Evolutionary conservation across 1,284 basidiomycete species (phyloP).

Genomic region (Ganoderma sinense): DNA sequence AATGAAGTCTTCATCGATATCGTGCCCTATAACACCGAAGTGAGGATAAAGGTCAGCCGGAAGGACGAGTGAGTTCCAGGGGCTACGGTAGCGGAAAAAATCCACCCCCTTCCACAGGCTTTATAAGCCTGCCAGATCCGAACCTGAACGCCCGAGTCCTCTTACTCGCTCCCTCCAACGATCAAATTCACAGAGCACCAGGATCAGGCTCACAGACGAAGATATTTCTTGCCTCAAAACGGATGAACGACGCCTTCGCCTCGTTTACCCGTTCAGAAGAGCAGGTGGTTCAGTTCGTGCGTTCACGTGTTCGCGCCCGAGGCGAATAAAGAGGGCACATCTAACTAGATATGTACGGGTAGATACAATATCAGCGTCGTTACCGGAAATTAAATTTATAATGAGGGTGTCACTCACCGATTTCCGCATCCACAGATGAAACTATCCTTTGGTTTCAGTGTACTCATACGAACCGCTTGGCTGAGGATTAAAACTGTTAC

Average conservation of each 20-base stretch:
- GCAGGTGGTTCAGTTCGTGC: background rate
- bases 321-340: background rate
- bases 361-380: too few relatives aligned
- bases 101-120: background rate
- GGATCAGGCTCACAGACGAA: background rate
- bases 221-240: background rate
- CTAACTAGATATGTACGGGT: too few relatives aligned
- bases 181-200: background rate
- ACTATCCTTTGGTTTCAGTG: too few relatives aligned
- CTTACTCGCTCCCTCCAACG: background rate
- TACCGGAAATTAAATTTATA: too few relatives aligned
- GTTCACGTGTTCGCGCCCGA: background rate
- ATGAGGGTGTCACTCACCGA: too few relatives aligned
- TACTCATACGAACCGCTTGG: too few relatives aligned
- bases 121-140: background rate
- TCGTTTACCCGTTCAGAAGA: background rate
- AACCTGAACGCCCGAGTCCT: background rate
- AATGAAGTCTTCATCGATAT: constrained; percentile 26
- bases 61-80: background rate
- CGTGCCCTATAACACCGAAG: background rate
- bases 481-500: too few relatives aligned
- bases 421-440: too few relatives aligned
- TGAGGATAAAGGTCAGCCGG: background rate
- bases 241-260: background rate
- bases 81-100: background rate